Percentiles rank a stretch among this genome's conserved stretches.
These are phyloP conservation scores for Papiliotrema laurentii DNA, from an alignment of 1,284 basidiomycete genomes.

Conservation along the genomic window DNA sequence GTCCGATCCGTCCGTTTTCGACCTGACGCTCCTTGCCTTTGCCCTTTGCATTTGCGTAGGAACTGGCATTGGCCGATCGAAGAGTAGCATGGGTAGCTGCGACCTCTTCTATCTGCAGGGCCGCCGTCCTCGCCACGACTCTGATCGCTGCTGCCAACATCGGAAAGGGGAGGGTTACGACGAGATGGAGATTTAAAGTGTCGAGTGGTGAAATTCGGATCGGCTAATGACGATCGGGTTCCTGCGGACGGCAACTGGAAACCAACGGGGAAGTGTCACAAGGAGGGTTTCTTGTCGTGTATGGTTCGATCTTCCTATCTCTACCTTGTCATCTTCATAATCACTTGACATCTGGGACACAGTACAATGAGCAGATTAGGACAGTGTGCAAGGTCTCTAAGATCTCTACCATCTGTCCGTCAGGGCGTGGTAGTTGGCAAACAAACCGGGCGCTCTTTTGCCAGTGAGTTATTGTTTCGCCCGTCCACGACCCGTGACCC, in stretches of 20 bases:
- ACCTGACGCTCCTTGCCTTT: conserved; percentile 3
- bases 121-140: conserved; percentile 38
- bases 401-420: too few relatives aligned
- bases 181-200: neutral
- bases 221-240: neutral
- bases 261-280: too few relatives aligned
- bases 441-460: too few relatives aligned
- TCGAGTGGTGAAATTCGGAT: neutral
- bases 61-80: too few relatives aligned
- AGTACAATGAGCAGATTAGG: neutral
- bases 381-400: neutral
- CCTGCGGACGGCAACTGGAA: conserved; percentile 1
- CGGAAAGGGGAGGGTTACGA: neutral
- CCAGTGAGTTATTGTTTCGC: too few relatives aligned
- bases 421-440: too few relatives aligned
- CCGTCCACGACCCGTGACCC: too few relatives aligned
- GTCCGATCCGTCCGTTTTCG: neutral
- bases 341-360: neutral
- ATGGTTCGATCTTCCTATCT: too few relatives aligned
- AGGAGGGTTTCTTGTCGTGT: too few relatives aligned
- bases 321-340: neutral
- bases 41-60: conserved; percentile 7
- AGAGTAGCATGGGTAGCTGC: conserved; percentile 13
- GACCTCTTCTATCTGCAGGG: conserved; percentile 42
- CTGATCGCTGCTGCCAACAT: conserved; percentile 34